Evolutionary conservation across 345 rosid genomes (phyloP), one percentile per base, ranked within the genome.

Genomic region (Mercurialis annua): DNA sequence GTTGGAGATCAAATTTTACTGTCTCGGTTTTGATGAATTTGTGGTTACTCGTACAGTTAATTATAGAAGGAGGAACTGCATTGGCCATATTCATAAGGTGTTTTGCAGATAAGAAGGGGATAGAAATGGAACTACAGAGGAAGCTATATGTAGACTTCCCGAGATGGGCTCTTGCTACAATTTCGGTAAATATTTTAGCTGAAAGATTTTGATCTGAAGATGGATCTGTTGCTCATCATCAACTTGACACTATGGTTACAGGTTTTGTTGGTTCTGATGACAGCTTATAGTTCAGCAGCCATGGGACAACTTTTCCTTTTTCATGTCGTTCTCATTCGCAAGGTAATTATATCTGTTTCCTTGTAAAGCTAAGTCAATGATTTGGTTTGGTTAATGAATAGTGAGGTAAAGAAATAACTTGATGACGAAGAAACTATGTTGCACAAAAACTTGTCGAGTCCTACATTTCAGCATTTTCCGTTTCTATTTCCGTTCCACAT

Each of bases 271-370:
- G 85, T 86, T 51, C 76, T 89, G 62, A 78, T 94, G 72, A 86
- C 96, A 14, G 86, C 89, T 58, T 94, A 89, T 66, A 86, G 99
- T 52, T 78, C 97, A 0, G 99, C 98, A 4, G 99, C 98, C 38
- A 82, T 94, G 87, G 96, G 98, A 30, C 98, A 94, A 76, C 98
- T 94, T 69, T 89, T 94, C 83, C 79, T 94, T 76, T 94, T 94
- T 78, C 98, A 91, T 72, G 83, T 86, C 49, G 96, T 94, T 81
- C 96, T 94, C 67, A 94, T 91, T 48, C 85, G 97, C 69, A 94
- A 94, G 96, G 97, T 93, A 78, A 78, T 17, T 50, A 31, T 20
- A 26, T 14, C 18, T 26, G n/a, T 12, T 24, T n/a, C 42, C 52
- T 44, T 31, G 46, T 16, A 52, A 42, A 51, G 42, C 43, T 58